These are phyloP conservation scores for Berkeleyomyces basicola DNA, from an alignment of 2,329 filamentous ascomycete genomes.

Conservation along the genomic window DNA sequence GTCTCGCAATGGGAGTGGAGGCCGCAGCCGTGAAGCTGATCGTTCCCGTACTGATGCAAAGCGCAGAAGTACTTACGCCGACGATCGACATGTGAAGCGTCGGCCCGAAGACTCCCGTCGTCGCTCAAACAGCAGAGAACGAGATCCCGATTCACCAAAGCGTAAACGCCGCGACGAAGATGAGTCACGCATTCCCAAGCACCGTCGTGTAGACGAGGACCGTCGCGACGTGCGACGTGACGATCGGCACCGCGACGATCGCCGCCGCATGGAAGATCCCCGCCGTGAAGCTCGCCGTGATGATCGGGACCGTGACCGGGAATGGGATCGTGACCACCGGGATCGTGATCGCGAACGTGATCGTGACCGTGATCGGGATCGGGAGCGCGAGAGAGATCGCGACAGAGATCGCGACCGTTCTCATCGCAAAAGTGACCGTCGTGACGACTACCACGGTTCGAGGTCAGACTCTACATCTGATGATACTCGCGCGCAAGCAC, in stretches of 20 bases:
- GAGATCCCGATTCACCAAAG: constrained; percentile 17
- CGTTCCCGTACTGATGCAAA: constrained; percentile 34
- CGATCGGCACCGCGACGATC: constrained; percentile 12
- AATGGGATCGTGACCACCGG: constrained; percentile 16
- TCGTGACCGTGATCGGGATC: constrained; percentile 16
- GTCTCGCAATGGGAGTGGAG: constrained; percentile 30
- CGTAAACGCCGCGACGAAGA: constrained; percentile 15
- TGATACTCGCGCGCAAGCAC: constrained; percentile 26
- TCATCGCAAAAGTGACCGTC: constrained; percentile 40
- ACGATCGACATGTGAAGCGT: constrained; percentile 27
- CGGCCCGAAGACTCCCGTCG: constrained; percentile 28
- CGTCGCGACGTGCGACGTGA: constrained; percentile 20
- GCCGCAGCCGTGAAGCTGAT: constrained; percentile 33
- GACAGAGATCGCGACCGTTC: constrained; percentile 24
- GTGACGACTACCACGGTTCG: constrained; percentile 60
- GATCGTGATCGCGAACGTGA: constrained; percentile 15
- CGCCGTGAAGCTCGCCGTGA: constrained; percentile 20
- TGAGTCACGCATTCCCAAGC: constrained; percentile 25
- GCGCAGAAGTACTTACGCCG: constrained; percentile 39
- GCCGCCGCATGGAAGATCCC: constrained; percentile 17
- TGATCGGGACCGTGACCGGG: constrained; percentile 19
- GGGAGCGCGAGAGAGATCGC: constrained; percentile 15
- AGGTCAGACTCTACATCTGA: constrained; percentile 19
- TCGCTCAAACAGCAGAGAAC: constrained; percentile 23
- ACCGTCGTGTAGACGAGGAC: constrained; percentile 26